phyloP scores from a whole-genome alignment of 164 flowering plant genomes.

The Nymphaea thermarum region DNA sequence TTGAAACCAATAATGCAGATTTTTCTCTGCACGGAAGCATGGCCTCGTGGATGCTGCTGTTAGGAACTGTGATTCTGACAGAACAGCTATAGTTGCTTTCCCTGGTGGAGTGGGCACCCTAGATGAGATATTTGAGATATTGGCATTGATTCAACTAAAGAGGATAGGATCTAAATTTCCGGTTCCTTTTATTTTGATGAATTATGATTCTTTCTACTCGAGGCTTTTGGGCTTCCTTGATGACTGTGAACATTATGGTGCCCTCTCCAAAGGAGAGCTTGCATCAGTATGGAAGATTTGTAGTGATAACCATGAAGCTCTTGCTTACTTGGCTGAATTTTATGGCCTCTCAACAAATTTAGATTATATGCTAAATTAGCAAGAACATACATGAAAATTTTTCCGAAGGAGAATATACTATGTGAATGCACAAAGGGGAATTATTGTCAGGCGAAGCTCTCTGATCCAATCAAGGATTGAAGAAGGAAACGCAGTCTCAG shows the following conservation, averaged over 20 bases:
- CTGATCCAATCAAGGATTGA: too few species aligned
- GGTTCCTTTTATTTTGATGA: constrained; percentile 80
- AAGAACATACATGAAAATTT: too few species aligned
- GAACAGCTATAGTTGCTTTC: constrained; percentile 71
- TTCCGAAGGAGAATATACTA: too few species aligned
- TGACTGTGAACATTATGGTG: constrained; percentile 58
- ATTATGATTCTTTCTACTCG: constrained; percentile 74
- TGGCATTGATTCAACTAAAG: constrained; percentile 70
- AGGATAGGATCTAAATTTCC: constrained; percentile 76
- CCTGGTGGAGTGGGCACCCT: constrained; percentile 96
- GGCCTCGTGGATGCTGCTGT: constrained; percentile 87
- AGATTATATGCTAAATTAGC: too few species aligned
- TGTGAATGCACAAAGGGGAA: too few species aligned
- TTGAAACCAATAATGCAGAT: constrained; percentile 26
- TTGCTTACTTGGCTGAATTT: constrained; percentile 53
- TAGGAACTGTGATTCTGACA: constrained; percentile 38
- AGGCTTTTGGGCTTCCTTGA: constrained; percentile 66
- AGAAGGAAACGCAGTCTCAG: too few species aligned
- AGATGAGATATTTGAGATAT: constrained; percentile 81
- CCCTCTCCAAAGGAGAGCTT: constrained; percentile 58
- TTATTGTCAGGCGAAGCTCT: too few species aligned
- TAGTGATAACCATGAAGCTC: constrained; percentile 52
- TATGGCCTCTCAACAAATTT: constrained; percentile 16
- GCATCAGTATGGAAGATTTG: constrained; percentile 70
- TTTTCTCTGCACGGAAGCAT: constrained; percentile 94